Base-by-base conservation (phyloP, 148 eudicot species). In the Amaranthus palmeri region DNA sequence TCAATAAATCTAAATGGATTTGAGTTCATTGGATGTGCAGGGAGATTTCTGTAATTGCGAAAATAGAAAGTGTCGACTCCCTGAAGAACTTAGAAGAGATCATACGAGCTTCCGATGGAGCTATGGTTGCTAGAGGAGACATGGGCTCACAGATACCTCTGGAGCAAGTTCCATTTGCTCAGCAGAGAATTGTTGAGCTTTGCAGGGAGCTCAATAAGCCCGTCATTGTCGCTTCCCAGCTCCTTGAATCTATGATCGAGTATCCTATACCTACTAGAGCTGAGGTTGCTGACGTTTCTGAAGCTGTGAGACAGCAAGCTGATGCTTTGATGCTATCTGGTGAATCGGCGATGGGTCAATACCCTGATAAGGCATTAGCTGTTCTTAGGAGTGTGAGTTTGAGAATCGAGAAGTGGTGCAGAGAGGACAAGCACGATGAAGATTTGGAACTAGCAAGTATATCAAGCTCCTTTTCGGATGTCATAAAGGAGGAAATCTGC, bases 121-220 rank as follows among this genome's bases (percentile, higher is more conserved):
- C 92, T 61, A 92, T 95, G 99, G 99, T 95, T 62, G 99, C 99
- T 17, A 84, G 99, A 84, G 99, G 99, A 55, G 99, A 95, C 76
- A 85, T 95, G 75, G 99, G 99, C 43, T 96, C 99, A 11, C 99
- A 95, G 73, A 95, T 95, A 75, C 99, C 99, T 54, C 77, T 95
- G 71, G 99, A 95, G 82, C 93, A 95, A 79, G 99, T 95, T 66
- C 99, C 99, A 68, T 85, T 90, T 58, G 89, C 83, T 71, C 99
- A 95, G 80, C 96, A 95, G 70, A 90, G 77, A 81, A 87, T 95
- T 65, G 97, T 95, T 57, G 85, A 88, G 61, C 77, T 89, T 36
- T 95, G 99, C 82, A 81, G 97, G 71, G 78, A 92, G 71, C 74
- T 92, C 49, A 88, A 95, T 70, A 91, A 82, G 79, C 99, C 99